These are phyloP conservation scores for Penicillium bovifimosum DNA, from an alignment of 495 filamentous ascomycete genomes.

Conservation along the genomic window DNA sequence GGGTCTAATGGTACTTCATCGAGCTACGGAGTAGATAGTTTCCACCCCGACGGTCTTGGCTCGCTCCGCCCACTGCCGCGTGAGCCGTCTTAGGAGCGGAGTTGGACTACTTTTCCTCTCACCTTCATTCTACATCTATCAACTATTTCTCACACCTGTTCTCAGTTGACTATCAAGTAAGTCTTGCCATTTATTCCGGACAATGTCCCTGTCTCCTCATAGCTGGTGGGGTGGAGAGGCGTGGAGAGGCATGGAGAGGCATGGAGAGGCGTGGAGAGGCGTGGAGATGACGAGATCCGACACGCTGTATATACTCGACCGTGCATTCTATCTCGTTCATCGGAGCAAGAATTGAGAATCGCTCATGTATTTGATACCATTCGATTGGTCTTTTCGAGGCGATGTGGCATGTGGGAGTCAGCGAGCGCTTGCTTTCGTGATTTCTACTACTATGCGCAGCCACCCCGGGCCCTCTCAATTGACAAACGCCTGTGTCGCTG, in stretches of 20 bases:
- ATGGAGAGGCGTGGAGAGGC: constrained; percentile 2
- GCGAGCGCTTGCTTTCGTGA: not conserved
- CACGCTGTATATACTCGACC: constrained; percentile 1
- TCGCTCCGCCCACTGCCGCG: constrained; percentile 15
- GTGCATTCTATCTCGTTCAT: not conserved
- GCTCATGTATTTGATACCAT: not conserved
- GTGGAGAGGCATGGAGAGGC: too few relatives aligned
- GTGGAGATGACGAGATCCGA: not conserved
- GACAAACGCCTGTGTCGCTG: constrained; percentile 4
- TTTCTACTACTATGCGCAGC: not conserved
- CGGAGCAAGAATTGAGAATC: not conserved
- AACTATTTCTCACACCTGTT: not conserved
- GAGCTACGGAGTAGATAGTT: not conserved
- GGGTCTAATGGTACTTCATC: not conserved
- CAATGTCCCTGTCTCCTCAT: not conserved
- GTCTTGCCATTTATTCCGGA: not conserved
- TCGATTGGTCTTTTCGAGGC: not conserved
- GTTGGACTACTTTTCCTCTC: constrained; percentile 14
- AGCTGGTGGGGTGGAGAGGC: constrained; percentile 7
- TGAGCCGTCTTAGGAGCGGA: constrained; percentile 20
- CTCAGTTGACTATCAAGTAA: not conserved
- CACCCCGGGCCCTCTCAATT: not conserved
- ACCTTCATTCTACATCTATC: not conserved
- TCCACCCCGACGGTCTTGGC: constrained; percentile 25
- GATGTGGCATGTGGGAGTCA: not conserved